These are phyloP conservation scores for Trichoderma sp. DNA, from an alignment of 2,329 filamentous ascomycete genomes.

Conservation along the genomic window DNA sequence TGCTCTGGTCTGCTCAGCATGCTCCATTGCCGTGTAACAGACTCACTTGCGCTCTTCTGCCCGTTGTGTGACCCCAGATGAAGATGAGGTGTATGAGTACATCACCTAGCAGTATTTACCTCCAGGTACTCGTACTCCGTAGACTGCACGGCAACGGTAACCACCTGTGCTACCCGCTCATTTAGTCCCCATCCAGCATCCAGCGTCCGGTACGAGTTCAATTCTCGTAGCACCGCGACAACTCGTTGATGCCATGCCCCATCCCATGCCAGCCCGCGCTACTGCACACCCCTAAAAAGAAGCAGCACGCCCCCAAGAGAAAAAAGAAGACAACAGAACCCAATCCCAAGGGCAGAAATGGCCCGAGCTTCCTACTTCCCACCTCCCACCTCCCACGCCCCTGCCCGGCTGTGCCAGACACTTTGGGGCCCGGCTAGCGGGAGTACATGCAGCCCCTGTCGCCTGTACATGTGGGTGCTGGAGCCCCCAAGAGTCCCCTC, in stretches of 20 bases:
- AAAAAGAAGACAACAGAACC: not conserved
- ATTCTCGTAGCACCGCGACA: not conserved
- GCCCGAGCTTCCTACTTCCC: not conserved
- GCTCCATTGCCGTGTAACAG: not conserved
- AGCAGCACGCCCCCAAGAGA: not conserved
- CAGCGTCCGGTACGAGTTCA: not conserved
- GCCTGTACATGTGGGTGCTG: conserved; percentile 8
- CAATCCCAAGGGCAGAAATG: not conserved
- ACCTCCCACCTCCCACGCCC: not conserved
- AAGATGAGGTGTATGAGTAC: not conserved
- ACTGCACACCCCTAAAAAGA: not conserved
- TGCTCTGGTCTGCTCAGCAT: not conserved
- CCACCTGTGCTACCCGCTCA: not conserved
- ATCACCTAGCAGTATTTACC: too few species aligned
- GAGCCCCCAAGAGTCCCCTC: not conserved
- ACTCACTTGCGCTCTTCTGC: not conserved
- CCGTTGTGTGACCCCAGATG: not conserved
- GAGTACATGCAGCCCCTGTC: conserved; percentile 11
- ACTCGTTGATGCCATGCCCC: not conserved
- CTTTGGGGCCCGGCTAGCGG: not conserved
- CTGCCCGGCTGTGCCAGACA: conserved; percentile 3
- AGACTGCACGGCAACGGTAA: too few species aligned
- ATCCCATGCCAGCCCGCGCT: not conserved
- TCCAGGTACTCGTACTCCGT: too few species aligned
- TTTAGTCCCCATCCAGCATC: not conserved